phyloP scores from a whole-genome alignment of 2,329 filamentous ascomycete genomes.

The Coniochaeta prunicola region DNA sequence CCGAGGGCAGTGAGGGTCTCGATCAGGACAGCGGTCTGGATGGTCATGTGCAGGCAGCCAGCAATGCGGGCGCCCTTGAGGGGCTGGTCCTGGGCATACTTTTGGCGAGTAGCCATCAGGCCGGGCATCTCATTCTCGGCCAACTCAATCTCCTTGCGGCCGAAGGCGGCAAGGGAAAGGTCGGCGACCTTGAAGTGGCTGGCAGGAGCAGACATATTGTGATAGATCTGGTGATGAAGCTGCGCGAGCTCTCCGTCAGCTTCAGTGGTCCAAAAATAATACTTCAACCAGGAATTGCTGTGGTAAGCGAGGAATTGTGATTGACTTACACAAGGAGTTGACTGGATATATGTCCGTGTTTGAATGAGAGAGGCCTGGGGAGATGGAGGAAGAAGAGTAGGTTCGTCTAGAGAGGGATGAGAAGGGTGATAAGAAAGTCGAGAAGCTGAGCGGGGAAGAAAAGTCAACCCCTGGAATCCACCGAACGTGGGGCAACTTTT shows the following conservation, averaged over 20 bases:
- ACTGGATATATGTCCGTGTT: background rate
- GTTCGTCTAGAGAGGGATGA: conserved; percentile 4
- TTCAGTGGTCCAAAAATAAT: background rate
- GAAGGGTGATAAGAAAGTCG: background rate
- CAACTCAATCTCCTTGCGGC: conserved; percentile 97
- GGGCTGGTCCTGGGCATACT: conserved; percentile 91
- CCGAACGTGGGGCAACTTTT: background rate
- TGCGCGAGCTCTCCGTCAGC: background rate
- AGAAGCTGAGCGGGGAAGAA: background rate
- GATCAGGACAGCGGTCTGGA: conserved; percentile 98
- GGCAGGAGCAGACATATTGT: conserved; percentile 68
- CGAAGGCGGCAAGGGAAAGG: conserved; percentile 94
- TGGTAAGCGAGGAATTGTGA: background rate
- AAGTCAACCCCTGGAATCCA: conserved; percentile 2
- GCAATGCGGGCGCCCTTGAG: conserved; percentile 92
- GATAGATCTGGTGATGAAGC: background rate
- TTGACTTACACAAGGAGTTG: background rate
- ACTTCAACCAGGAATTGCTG: too few species aligned
- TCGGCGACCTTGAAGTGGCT: conserved; percentile 98
- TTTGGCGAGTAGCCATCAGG: conserved; percentile 88
- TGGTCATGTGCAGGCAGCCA: conserved; percentile 98
- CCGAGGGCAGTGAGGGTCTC: conserved; percentile 92
- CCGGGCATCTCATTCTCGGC: conserved; percentile 96
- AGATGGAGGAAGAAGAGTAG: conserved; percentile 7
- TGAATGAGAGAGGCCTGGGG: background rate